Percentiles rank a stretch among this genome's conserved stretches.
phyloP scores from a whole-genome alignment of 495 filamentous ascomycete species.

The Penicillium soppii region DNA sequence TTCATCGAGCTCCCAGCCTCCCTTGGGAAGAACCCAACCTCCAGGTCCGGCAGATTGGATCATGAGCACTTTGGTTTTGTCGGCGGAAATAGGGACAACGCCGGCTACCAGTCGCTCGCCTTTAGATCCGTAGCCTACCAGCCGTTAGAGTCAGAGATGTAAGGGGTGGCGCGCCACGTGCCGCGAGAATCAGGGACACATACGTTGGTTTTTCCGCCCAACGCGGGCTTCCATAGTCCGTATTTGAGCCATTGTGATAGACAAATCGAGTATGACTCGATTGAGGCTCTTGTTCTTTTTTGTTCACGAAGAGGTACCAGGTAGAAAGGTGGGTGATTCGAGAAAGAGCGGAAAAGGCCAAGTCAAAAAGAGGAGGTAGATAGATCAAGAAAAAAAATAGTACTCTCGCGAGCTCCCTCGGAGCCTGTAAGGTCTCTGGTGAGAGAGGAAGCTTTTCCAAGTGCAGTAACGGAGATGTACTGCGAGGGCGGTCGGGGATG shows the following conservation, averaged over 20 bases:
- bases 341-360: conserved; percentile 13
- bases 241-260: conserved; percentile 55
- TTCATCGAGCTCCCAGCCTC: conserved; percentile 96
- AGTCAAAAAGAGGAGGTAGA: conserved; percentile 2
- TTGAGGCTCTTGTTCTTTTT: not conserved
- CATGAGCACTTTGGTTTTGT: conserved; percentile 80
- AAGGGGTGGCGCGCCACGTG: conserved; percentile 17
- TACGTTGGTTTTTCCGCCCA: conserved; percentile 76
- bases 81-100: conserved; percentile 76
- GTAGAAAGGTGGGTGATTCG: conserved; percentile 13
- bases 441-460: conserved; percentile 10
- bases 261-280: conserved; percentile 6
- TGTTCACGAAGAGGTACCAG: not conserved
- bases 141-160: conserved; percentile 11
- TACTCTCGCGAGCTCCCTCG: conserved; percentile 8
- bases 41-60: conserved; percentile 86
- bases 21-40: conserved; percentile 96
- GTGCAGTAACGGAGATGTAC: conserved; percentile 3
- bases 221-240: conserved; percentile 76
- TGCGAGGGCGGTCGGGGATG: conserved; percentile 25
- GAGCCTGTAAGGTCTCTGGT: conserved; percentile 16
- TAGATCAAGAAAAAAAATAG: not conserved
- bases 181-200: conserved; percentile 42
- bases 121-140: conserved; percentile 79
- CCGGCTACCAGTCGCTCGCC: conserved; percentile 96